Conservation (phyloP, 192 early-diverging fungal genomes). For the Dissophora ornata region DNA sequence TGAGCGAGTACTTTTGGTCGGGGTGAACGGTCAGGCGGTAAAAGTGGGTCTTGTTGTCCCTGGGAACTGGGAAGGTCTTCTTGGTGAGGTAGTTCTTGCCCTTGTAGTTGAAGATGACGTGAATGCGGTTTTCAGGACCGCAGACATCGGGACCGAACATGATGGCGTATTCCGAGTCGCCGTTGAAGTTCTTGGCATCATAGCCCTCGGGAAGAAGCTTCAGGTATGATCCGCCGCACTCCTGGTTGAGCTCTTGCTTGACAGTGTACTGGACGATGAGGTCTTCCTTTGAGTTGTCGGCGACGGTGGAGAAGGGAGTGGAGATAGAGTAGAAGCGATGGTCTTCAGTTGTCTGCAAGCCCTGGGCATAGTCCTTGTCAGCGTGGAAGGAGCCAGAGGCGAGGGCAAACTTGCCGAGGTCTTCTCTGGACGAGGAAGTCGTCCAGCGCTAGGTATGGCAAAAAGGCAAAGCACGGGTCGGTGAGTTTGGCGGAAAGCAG, state of each 20-base stretch:
- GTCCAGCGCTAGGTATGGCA: constrained; percentile 72
- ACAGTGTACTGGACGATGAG: constrained; percentile 89
- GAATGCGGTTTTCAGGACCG: constrained; percentile 90
- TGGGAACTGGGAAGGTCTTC: constrained; percentile 73
- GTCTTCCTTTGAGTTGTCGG: constrained; percentile 87
- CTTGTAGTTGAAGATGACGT: constrained; percentile 96
- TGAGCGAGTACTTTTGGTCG: constrained; percentile 63
- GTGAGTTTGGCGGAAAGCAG: too few species aligned
- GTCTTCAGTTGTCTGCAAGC: constrained; percentile 85
- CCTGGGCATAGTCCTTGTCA: constrained; percentile 72
- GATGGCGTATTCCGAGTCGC: constrained; percentile 84
- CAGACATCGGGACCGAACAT: constrained; percentile 96
- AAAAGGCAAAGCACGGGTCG: neutral
- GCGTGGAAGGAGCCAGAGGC: constrained; percentile 80
- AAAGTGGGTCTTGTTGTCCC: constrained; percentile 84
- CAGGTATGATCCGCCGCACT: constrained; percentile 94
- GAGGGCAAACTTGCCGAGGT: constrained; percentile 81
- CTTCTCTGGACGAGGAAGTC: constrained; percentile 68
- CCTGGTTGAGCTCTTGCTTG: constrained; percentile 91
- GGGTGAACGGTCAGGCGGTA: constrained; percentile 90
- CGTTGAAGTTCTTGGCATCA: constrained; percentile 82
- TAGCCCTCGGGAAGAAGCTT: constrained; percentile 90
- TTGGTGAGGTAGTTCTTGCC: constrained; percentile 88
- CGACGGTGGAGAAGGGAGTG: constrained; percentile 74
- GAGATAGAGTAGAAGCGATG: constrained; percentile 89